Conservation (phyloP, 192 early-diverging fungal species). For the Umbelopsis sp. region DNA sequence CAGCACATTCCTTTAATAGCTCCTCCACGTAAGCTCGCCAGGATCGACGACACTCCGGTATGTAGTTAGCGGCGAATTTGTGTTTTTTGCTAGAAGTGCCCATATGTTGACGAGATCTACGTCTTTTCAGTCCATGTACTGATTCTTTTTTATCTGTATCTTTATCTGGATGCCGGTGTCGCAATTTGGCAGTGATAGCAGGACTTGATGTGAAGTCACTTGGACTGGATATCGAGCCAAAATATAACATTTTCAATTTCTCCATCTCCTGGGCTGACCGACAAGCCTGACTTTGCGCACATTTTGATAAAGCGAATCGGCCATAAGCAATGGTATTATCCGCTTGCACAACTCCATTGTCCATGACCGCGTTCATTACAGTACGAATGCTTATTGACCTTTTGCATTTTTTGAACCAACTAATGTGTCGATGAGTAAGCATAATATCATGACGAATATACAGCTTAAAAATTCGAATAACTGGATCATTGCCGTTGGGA, state of each 20-base stretch:
- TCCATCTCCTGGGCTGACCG: background rate
- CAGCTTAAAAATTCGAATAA: conserved; percentile 8
- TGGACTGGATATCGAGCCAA: background rate
- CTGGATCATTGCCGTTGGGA: conserved; percentile 10
- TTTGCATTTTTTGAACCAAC: conserved; percentile 18
- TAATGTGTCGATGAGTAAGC: conserved; percentile 17
- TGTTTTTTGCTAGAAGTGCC: background rate
- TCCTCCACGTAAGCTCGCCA: conserved; percentile 13
- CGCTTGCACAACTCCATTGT: background rate
- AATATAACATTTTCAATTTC: background rate
- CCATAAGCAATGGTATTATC: conserved; percentile 17
- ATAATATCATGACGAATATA: conserved; percentile 9
- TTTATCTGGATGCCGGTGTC: background rate
- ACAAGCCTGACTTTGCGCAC: conserved; percentile 14
- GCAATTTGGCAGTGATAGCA: conserved; percentile 10
- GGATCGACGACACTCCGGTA: background rate
- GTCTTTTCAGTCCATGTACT: background rate
- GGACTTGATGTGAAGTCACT: background rate
- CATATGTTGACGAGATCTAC: background rate
- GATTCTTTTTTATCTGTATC: background rate
- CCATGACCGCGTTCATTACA: conserved; percentile 12
- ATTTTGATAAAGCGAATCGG: conserved; percentile 7
- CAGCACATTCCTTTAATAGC: background rate
- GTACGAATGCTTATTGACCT: conserved; percentile 1
- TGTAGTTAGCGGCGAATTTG: background rate